phyloP scores from a whole-genome alignment of 2,329 filamentous ascomycete genomes.

The Aspergillus neotritici region DNA sequence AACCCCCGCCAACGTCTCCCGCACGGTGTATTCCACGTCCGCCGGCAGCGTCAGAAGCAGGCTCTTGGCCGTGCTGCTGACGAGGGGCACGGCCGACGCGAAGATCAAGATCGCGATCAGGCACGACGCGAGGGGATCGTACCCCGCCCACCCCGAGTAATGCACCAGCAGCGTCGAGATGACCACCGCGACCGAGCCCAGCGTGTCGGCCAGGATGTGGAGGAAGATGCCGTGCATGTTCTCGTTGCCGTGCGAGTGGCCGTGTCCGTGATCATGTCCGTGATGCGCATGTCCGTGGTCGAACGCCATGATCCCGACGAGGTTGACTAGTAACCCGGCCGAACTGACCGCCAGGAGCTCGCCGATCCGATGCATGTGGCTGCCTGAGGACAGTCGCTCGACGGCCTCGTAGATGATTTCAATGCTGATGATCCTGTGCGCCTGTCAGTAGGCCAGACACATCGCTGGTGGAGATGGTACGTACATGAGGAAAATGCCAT shows the following conservation, averaged over 20 bases:
- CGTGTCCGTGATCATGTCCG: conserved; percentile 44
- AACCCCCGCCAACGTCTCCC: conserved; percentile 79
- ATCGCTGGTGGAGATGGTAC: conserved; percentile 20
- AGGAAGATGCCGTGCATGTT: conserved; percentile 98
- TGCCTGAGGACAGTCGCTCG: conserved; percentile 77
- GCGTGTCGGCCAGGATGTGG: conserved; percentile 88
- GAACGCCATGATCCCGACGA: conserved; percentile 86
- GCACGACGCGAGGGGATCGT: conserved; percentile 90
- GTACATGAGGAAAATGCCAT: conserved; percentile 88
- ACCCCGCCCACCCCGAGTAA: conserved; percentile 83
- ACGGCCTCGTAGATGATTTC: conserved; percentile 95
- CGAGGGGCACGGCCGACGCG: conserved; percentile 81
- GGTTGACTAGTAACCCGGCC: conserved; percentile 79
- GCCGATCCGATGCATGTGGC: conserved; percentile 73
- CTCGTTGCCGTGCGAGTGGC: conserved; percentile 68
- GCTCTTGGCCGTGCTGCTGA: conserved; percentile 75
- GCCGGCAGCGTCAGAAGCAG: conserved; percentile 80
- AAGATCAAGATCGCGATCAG: conserved; percentile 92
- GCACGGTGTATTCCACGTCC: conserved; percentile 78
- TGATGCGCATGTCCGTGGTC: conserved; percentile 54
- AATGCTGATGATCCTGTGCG: conserved; percentile 72
- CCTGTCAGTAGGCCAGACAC: conserved; percentile 8
- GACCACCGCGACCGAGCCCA: conserved; percentile 91
- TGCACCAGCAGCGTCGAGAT: conserved; percentile 83
- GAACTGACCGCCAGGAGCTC: conserved; percentile 87